Conservation (phyloP, 306 rosid species). For the Cucumis melo region DNA sequence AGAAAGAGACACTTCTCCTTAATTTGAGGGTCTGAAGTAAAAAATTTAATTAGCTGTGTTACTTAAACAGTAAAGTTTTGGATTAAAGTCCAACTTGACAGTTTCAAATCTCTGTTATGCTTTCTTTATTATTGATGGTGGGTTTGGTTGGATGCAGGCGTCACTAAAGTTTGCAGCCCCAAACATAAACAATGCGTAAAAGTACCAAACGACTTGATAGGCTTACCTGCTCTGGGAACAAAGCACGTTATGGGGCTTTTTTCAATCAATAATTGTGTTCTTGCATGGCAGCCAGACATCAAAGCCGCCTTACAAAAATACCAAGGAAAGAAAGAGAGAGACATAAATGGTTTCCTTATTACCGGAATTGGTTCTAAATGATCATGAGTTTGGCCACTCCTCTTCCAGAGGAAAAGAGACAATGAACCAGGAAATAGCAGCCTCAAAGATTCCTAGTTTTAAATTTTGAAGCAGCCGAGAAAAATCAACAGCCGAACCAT, state of each 20-base stretch:
- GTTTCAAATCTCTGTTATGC: not conserved
- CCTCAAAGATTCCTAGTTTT: not conserved
- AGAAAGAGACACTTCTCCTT: not conserved
- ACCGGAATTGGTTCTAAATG: not conserved
- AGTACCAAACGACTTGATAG: not conserved
- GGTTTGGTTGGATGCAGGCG: slow-evolving; percentile 1
- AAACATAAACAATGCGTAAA: not conserved
- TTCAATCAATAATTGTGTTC: slow-evolving; percentile 4
- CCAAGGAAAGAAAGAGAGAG: not conserved
- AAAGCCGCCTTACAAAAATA: not conserved
- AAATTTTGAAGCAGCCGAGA: not conserved
- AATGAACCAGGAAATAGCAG: not conserved
- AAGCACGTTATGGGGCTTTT: slow-evolving; percentile 3
- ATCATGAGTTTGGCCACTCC: not conserved
- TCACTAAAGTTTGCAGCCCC: slow-evolving; percentile 7
- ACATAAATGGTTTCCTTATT: not conserved
- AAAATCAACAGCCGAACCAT: not conserved
- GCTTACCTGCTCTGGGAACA: slow-evolving; percentile 9
- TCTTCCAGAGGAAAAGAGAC: not conserved
- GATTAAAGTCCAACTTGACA: not conserved
- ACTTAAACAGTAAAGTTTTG: not conserved
- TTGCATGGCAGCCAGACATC: slow-evolving; percentile 1
- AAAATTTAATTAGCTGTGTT: not conserved
- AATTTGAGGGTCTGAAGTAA: not conserved
- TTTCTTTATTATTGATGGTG: slow-evolving; percentile 4